phyloP scores from a whole-genome alignment of 768 basidiomycete species.

The Crassisporium funariophilum region DNA sequence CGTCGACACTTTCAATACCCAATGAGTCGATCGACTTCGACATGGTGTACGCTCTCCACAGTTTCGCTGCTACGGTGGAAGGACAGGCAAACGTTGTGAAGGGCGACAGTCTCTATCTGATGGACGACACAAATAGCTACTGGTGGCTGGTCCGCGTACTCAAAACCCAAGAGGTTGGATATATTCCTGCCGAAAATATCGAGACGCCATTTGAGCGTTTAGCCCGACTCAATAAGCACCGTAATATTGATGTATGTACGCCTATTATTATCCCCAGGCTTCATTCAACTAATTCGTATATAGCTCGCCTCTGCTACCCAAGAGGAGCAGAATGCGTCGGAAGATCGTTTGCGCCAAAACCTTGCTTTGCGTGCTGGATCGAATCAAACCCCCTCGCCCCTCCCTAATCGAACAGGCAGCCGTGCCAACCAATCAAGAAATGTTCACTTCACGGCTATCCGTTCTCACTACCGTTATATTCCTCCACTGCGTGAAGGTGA shows the following conservation, averaged over 20 bases:
- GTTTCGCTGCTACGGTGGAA: slow-evolving; percentile 96
- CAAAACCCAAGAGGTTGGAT: slow-evolving; percentile 98
- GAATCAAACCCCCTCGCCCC: slow-evolving; percentile 54
- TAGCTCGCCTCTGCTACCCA: slow-evolving; percentile 79
- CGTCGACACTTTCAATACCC: slow-evolving; percentile 83
- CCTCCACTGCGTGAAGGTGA: slow-evolving; percentile 87
- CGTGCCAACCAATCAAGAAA: slow-evolving; percentile 41
- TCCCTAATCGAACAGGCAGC: slow-evolving; percentile 35
- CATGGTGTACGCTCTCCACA: slow-evolving; percentile 91
- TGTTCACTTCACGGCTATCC: slow-evolving; percentile 74
- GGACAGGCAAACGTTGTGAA: slow-evolving; percentile 99
- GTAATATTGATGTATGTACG: slow-evolving; percentile 88
- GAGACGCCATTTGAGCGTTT: slow-evolving; percentile 97
- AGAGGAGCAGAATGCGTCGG: slow-evolving; percentile 61
- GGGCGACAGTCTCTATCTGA: slow-evolving; percentile 92
- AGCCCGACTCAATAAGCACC: slow-evolving; percentile 93
- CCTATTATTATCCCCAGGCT: slow-evolving; percentile 2
- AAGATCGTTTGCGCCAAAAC: slow-evolving; percentile 56
- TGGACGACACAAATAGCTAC: slow-evolving; percentile 99
- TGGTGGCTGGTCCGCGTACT: slow-evolving; percentile 99
- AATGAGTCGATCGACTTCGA: slow-evolving; percentile 94
- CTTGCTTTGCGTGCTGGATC: slow-evolving; percentile 50
- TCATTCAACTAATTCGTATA: slow-evolving; percentile 7
- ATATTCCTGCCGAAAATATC: slow-evolving; percentile 99
- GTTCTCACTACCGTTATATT: slow-evolving; percentile 72